phyloP scores from a whole-genome alignment of 1,284 basidiomycete species.

The Ustilago shanxiensis region DNA sequence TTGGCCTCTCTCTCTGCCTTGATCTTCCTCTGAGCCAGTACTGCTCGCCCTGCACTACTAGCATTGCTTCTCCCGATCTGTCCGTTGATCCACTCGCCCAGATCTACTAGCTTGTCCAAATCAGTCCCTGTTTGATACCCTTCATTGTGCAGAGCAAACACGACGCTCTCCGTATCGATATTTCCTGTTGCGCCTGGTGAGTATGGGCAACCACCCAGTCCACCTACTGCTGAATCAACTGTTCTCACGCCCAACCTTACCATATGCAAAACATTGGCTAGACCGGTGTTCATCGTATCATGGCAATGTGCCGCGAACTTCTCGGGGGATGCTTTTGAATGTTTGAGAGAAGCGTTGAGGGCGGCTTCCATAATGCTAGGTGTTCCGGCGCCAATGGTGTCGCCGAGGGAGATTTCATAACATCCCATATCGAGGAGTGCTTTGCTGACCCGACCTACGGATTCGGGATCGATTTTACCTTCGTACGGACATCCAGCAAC shows the following conservation, averaged over 20 bases:
- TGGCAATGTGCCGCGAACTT: constrained; percentile 77
- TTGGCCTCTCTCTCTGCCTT: constrained; percentile 29
- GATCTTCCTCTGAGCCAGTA: constrained; percentile 47
- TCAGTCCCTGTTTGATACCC: constrained; percentile 79
- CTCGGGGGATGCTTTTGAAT: constrained; percentile 4
- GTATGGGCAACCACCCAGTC: constrained; percentile 93
- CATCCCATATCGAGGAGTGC: constrained; percentile 88
- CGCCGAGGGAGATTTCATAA: constrained; percentile 91
- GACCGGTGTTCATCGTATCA: constrained; percentile 87
- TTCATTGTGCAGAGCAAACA: constrained; percentile 83
- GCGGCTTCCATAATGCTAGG: constrained; percentile 79
- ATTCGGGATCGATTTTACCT: constrained; percentile 79
- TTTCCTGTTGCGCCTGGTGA: constrained; percentile 79
- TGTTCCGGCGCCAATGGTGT: constrained; percentile 89
- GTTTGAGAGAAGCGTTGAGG: constrained; percentile 77
- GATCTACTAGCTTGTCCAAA: constrained; percentile 53
- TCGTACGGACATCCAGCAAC: constrained; percentile 85
- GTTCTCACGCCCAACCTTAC: constrained; percentile 73
- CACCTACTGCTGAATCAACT: constrained; percentile 79
- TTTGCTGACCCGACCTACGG: constrained; percentile 80
- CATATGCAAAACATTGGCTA: constrained; percentile 72
- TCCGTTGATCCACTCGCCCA: constrained; percentile 51
- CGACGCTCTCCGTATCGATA: constrained; percentile 75
- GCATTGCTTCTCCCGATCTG: constrained; percentile 46
- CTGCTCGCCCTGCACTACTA: constrained; percentile 52